Percentiles rank a stretch among this genome's conserved stretches.
Conservation (phyloP, 2,329 filamentous ascomycete genomes). For the Aspergillus persii region DNA sequence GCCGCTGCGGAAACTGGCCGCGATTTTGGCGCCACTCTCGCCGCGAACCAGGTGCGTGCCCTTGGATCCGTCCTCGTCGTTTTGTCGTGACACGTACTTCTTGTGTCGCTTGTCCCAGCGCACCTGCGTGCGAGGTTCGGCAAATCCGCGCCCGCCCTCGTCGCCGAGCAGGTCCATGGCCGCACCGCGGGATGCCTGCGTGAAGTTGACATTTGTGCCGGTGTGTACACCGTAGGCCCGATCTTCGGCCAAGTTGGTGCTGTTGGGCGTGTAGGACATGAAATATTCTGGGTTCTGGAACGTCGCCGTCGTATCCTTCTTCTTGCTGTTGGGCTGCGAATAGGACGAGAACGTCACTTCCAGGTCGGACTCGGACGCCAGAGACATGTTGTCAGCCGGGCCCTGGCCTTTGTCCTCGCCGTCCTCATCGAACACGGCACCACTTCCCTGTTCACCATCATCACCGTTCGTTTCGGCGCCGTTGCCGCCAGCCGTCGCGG, state of each 20-base stretch:
- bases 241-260: conserved; percentile 79
- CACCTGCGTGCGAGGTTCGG: conserved; percentile 71
- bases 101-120: conserved; percentile 96
- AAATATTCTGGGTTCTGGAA: conserved; percentile 87
- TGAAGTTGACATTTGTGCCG: conserved; percentile 73
- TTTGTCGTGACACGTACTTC: conserved; percentile 88
- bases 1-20: conserved; percentile 87
- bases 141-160: conserved; percentile 75
- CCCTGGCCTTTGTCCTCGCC: conserved; percentile 41
- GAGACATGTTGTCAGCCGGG: conserved; percentile 51
- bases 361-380: conserved; percentile 62
- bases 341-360: conserved; percentile 69
- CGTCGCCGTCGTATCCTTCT: conserved; percentile 52
- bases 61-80: conserved; percentile 90
- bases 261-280: conserved; percentile 91
- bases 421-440: conserved; percentile 37
- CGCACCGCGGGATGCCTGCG: conserved; percentile 78
- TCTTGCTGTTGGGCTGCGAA: conserved; percentile 49
- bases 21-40: conserved; percentile 93
- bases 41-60: conserved; percentile 75
- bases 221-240: conserved; percentile 91
- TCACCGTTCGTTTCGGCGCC: conserved; percentile 21
- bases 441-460: conserved; percentile 34
- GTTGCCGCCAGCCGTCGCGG: not conserved
- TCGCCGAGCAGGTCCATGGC: conserved; percentile 94